phyloP scores from a whole-genome alignment of 331 rosid species.

The Prunus yedoensis region DNA sequence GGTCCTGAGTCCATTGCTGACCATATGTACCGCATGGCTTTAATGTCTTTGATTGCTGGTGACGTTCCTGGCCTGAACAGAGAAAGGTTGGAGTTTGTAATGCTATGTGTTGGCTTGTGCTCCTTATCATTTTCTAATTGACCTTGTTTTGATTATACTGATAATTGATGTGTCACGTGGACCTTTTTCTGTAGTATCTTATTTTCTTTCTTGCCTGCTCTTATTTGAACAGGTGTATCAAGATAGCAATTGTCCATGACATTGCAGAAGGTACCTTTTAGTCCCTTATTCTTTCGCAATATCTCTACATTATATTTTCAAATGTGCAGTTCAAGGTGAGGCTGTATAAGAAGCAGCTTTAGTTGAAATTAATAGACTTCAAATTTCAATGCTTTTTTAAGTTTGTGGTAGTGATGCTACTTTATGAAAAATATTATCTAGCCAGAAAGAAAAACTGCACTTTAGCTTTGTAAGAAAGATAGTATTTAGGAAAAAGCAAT shows the following conservation, averaged over 20 bases:
- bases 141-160: neutral
- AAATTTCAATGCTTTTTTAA: neutral
- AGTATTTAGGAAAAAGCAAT: neutral
- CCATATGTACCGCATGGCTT: conserved; percentile 92
- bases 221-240: conserved; percentile 67
- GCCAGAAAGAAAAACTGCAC: neutral
- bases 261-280: conserved; percentile 81
- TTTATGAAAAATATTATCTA: neutral
- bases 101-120: conserved; percentile 1
- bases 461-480: neutral
- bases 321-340: neutral
- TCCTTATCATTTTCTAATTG: neutral
- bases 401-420: neutral
- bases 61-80: conserved; percentile 71
- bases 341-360: neutral
- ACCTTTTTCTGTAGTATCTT: neutral
- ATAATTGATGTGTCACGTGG: neutral
- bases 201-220: conserved; percentile 16
- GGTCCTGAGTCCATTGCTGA: conserved; percentile 91
- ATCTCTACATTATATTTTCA: neutral
- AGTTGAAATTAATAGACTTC: neutral
- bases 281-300: conserved; percentile 10
- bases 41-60: conserved; percentile 74
- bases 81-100: conserved; percentile 62
- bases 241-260: conserved; percentile 93